Percentiles rank a stretch among this genome's conserved stretches.
phyloP scores from a whole-genome alignment of 1,139 yeast genomes.

The Scheffersomyces cryptocercus region DNA sequence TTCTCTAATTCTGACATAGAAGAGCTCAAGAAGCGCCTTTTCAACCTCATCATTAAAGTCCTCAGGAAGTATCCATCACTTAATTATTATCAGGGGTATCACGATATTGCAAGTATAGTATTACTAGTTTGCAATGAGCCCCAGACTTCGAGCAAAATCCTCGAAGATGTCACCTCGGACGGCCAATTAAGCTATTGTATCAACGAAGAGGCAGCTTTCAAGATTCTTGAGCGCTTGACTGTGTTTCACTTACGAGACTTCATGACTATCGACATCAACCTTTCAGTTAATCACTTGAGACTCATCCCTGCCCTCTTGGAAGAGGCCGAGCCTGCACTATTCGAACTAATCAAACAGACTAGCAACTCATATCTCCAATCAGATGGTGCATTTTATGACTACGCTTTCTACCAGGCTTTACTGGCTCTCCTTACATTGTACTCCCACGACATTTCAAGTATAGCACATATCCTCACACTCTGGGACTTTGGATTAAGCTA shows the following conservation, averaged over 20 bases:
- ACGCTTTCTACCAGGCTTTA: constrained; percentile 58
- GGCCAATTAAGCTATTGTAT: constrained; percentile 9
- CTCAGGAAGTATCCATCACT: constrained; percentile 62
- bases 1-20: constrained; percentile 35
- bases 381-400: constrained; percentile 37
- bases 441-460: constrained; percentile 65
- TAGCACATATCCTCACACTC: constrained; percentile 51
- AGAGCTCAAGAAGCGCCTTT: constrained; percentile 41
- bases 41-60: constrained; percentile 51
- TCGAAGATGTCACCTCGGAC: not conserved
- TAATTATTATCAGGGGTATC: constrained; percentile 89
- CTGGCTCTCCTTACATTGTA: constrained; percentile 78
- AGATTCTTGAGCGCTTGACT: constrained; percentile 58
- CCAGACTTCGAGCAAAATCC: constrained; percentile 15
- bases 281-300: constrained; percentile 64
- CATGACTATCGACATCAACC: constrained; percentile 70
- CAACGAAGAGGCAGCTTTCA: constrained; percentile 43
- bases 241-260: constrained; percentile 75
- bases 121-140: constrained; percentile 47
- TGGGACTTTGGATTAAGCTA: constrained; percentile 66
- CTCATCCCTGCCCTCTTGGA: constrained; percentile 65
- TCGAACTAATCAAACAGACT: constrained; percentile 44
- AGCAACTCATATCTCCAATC: constrained; percentile 27
- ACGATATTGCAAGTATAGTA: constrained; percentile 79
- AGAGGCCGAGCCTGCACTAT: constrained; percentile 52